A percentile compares a stretch with the other conserved stretches of the same genome.
Conservation (phyloP, 2,329 filamentous ascomycete species). For the Xylariaceae sp. region DNA sequence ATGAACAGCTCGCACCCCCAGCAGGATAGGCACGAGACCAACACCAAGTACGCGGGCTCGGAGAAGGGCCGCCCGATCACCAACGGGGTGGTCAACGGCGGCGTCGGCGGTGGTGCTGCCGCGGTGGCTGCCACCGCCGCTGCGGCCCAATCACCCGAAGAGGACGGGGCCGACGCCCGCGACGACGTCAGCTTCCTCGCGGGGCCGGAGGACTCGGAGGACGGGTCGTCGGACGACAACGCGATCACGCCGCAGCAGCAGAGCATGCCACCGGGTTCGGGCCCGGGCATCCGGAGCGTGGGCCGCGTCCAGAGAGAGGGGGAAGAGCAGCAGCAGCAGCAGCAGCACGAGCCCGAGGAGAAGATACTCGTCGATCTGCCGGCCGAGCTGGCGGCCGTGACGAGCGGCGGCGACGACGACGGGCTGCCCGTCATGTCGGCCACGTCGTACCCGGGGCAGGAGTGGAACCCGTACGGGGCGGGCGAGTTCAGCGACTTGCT, state of each 20-base stretch:
- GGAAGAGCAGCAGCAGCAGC: too few relatives aligned
- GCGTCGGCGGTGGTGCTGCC: constrained; percentile 5
- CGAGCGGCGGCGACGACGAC: constrained; percentile 25
- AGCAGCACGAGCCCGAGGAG: constrained; percentile 30
- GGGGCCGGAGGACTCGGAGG: constrained; percentile 10
- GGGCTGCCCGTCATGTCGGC: constrained; percentile 43
- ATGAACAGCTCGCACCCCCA: constrained; percentile 4
- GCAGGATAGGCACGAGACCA: constrained; percentile 7
- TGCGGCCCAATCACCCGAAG: too few relatives aligned
- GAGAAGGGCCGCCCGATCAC: constrained; percentile 9
- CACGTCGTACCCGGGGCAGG: constrained; percentile 49
- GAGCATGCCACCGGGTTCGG: too few relatives aligned
- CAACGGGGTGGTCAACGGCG: constrained; percentile 5
- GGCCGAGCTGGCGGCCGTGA: constrained; percentile 23
- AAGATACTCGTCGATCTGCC: constrained; percentile 28
- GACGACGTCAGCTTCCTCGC: constrained; percentile 9
- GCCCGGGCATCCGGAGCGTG: too few relatives aligned
- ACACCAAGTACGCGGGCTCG: constrained; percentile 17
- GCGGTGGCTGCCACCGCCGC: constrained; percentile 1
- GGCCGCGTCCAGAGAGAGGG: too few relatives aligned
- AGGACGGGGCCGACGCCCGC: not conserved
- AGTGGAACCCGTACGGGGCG: constrained; percentile 40
- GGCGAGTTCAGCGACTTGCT: constrained; percentile 28
- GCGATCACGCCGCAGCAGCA: constrained; percentile 4
- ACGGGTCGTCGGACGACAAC: not conserved